phyloP scores from a whole-genome alignment of 2,329 filamentous ascomycete genomes.

The Thermomyces lanuginosus region DNA sequence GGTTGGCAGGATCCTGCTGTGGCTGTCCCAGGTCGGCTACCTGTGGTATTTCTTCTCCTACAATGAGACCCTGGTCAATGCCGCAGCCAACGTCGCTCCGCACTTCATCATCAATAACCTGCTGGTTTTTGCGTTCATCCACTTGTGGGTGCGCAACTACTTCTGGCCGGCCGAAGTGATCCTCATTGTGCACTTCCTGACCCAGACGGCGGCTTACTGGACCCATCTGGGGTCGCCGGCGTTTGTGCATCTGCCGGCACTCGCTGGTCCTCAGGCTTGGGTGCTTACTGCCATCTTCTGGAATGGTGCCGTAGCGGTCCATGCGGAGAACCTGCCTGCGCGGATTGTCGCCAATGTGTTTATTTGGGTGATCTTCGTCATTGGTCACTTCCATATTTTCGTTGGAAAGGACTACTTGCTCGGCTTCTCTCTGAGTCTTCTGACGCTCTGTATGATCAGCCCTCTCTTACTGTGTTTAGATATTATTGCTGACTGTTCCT shows the following conservation, averaged over 20 bases:
- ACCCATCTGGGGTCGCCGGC: constrained; percentile 54
- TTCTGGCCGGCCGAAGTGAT: constrained; percentile 64
- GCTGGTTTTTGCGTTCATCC: constrained; percentile 63
- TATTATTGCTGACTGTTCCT: neutral
- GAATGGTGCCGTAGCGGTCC: constrained; percentile 72
- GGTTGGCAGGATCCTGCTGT: constrained; percentile 48
- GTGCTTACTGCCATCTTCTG: constrained; percentile 76
- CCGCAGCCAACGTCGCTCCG: constrained; percentile 59
- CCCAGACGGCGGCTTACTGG: constrained; percentile 65
- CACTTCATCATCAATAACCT: constrained; percentile 82
- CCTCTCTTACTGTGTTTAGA: neutral
- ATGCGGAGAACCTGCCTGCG: constrained; percentile 49
- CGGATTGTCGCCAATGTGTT: constrained; percentile 72
- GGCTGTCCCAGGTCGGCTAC: constrained; percentile 61
- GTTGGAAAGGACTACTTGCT: constrained; percentile 61
- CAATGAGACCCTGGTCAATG: constrained; percentile 45
- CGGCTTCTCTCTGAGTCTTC: constrained; percentile 59
- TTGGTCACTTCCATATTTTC: constrained; percentile 60
- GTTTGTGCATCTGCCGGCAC: constrained; percentile 59
- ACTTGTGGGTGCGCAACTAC: constrained; percentile 62
- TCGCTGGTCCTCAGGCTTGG: constrained; percentile 69
- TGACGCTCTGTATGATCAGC: constrained; percentile 45
- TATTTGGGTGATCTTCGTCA: constrained; percentile 66
- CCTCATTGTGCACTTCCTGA: constrained; percentile 65
- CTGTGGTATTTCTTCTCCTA: constrained; percentile 58